Percentiles rank a stretch among this genome's conserved stretches.
Evolutionary conservation across 768 basidiomycete genomes (phyloP).

Genomic region (Suillus paluster): DNA sequence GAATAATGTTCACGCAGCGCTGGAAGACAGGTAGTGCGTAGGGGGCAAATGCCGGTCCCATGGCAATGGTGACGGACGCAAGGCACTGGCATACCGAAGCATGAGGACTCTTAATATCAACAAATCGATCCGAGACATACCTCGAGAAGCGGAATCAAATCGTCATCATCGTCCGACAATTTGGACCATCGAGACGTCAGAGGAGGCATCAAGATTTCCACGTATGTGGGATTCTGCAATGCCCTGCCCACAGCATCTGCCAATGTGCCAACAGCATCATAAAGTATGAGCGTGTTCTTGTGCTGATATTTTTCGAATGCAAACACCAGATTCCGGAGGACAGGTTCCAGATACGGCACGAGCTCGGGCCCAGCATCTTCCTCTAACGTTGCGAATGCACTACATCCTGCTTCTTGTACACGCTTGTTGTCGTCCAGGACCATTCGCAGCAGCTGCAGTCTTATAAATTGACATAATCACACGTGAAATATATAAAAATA

Average conservation of each 20-base stretch:
- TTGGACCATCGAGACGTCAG: conserved; percentile 89
- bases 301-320: conserved; percentile 99
- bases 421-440: conserved; percentile 98
- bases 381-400: conserved; percentile 97
- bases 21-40: conserved; percentile 93
- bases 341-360: conserved; percentile 92
- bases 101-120: conserved; percentile 2
- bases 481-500: conserved; percentile 26
- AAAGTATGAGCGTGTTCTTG: conserved; percentile 98
- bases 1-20: conserved; percentile 86
- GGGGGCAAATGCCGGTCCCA: conserved; percentile 85
- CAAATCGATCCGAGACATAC: conserved; percentile 48
- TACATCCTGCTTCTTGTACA: conserved; percentile 98
- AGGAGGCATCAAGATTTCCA: conserved; percentile 97
- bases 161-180: conserved; percentile 88
- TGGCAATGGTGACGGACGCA: conserved; percentile 96
- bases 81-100: conserved; percentile 68
- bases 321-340: conserved; percentile 91
- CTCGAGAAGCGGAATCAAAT: conserved; percentile 94
- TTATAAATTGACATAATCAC: conserved; percentile 5
- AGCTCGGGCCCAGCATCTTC: conserved; percentile 94
- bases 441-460: conserved; percentile 86
- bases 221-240: conserved; percentile 81
- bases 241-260: conserved; percentile 95
- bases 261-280: conserved; percentile 98